These are phyloP conservation scores for Moricandia moricandioides DNA, from an alignment of 345 rosid species.

Conservation along the genomic window DNA sequence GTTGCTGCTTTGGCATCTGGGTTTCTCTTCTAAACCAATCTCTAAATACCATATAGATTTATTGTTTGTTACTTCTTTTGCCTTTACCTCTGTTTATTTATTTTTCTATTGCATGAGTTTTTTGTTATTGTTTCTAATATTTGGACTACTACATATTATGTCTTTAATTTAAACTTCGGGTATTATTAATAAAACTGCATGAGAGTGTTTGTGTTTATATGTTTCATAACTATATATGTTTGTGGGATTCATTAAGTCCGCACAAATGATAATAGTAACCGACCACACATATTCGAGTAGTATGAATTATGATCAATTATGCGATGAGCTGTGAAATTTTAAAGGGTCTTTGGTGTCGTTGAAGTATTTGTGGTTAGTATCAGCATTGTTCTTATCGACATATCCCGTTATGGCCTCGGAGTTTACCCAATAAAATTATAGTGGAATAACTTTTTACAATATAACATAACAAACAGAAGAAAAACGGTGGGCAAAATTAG, in stretches of 20 bases:
- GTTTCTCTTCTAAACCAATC: background rate
- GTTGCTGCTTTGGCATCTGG: no score
- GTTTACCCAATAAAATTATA: background rate
- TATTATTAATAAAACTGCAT: constrained; percentile 15
- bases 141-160: no score
- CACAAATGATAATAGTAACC: background rate
- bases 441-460: background rate
- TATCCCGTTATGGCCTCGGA: background rate
- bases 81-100: background rate
- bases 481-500: background rate
- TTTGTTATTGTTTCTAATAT: background rate
- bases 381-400: constrained; percentile 8
- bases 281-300: background rate
- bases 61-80: background rate
- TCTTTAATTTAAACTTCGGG: background rate
- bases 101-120: background rate
- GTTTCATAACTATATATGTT: no score
- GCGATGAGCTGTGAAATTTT: constrained; percentile 24
- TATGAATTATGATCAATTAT: constrained; percentile 2
- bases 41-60: constrained; percentile 15
- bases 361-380: background rate
- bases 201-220: background rate
- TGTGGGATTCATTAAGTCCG: background rate
- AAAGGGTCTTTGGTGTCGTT: background rate
- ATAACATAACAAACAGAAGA: background rate